Evolutionary conservation across 2,329 filamentous ascomycete genomes (phyloP), one percentile per base, ranked within the genome.

Genomic region (Geosmithia flava): DNA sequence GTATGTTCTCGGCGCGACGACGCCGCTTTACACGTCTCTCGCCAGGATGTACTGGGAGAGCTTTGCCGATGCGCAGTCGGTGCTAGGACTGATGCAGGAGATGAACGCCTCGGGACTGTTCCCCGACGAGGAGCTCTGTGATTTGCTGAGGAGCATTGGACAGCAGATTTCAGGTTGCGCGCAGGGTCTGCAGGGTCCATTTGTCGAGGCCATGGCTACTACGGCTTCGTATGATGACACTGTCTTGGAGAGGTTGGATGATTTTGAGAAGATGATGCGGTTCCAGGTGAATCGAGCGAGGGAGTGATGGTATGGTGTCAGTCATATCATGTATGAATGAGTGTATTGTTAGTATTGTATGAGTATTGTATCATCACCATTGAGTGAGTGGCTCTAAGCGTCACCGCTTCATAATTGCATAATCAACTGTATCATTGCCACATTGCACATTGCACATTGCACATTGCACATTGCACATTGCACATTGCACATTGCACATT

Each of bases 1-100:
- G 0, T 87, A 83, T 57, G 80, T 87, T 7, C 72, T 91, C 1
- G 85, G 84, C 45, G 81, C 78, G 6, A 81, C 80, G 17, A 84
- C 83, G 0, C 68, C 74, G 0, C 76, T 90, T 42, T 90, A 86
- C 68, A 81, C 84, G 58, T 70, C 78, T 45, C 71, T 88, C 33
- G 69, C 87, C 20, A 62, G 69, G 15, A 72, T 82, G 20, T 68
- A 79, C 48, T 87, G 82, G 78, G 62, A 66, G 33, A 74, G 77
- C 11, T 76, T 78, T 52, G 72, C 77, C 20, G 78, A 87, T 55
- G 68, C 78, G 2, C 53, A 58, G 3, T 69, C 69, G 1, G 74
- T 84, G 20, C 62, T 80, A 46, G 65, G 70, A 3, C 59, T 83
- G 2, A 64, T 87, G 5, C 68, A 74, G 42, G 82, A 87, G 63